phyloP scores from a whole-genome alignment of 1,284 basidiomycete genomes.

The Inonotus hispidus region DNA sequence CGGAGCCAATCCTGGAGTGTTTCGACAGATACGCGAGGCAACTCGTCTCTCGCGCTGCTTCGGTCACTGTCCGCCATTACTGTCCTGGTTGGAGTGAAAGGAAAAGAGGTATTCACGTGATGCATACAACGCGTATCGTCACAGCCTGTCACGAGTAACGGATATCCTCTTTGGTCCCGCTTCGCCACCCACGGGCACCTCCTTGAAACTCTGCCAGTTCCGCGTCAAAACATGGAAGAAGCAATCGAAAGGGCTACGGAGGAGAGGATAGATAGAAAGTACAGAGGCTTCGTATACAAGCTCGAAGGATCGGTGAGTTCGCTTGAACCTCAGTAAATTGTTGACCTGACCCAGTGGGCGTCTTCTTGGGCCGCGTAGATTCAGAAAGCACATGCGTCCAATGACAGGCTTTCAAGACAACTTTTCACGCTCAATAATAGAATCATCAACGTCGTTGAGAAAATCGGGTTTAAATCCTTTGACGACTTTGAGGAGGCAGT shows the following conservation, averaged over 20 bases:
- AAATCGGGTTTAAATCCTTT: conserved; percentile 20
- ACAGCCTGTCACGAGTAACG: neutral
- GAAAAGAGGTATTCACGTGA: neutral
- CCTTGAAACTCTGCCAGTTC: no score
- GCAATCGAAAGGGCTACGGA: neutral
- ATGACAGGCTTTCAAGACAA: conserved; percentile 19
- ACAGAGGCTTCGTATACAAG: neutral
- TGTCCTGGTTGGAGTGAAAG: neutral
- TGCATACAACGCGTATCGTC: neutral
- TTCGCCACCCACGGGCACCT: no score
- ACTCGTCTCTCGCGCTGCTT: conserved; percentile 40
- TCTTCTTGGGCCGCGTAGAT: conserved; percentile 2
- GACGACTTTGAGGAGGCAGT: conserved; percentile 17
- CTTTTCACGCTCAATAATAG: conserved; percentile 21
- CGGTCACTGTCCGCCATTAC: conserved; percentile 8
- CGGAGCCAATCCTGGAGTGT: conserved; percentile 56
- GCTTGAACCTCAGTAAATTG: neutral
- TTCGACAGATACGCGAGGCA: conserved; percentile 59
- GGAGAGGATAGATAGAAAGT: neutral
- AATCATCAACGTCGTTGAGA: conserved; percentile 16
- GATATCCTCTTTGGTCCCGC: neutral
- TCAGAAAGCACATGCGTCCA: conserved; percentile 16
- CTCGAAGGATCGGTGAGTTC: conserved; percentile 15
- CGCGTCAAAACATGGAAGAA: conserved; percentile 1
- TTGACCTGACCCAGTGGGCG: neutral